Percentiles rank a stretch among this genome's conserved stretches.
Evolutionary conservation across 2,329 filamentous ascomycete species (phyloP).

Genomic region (Shiraia sp.): DNA sequence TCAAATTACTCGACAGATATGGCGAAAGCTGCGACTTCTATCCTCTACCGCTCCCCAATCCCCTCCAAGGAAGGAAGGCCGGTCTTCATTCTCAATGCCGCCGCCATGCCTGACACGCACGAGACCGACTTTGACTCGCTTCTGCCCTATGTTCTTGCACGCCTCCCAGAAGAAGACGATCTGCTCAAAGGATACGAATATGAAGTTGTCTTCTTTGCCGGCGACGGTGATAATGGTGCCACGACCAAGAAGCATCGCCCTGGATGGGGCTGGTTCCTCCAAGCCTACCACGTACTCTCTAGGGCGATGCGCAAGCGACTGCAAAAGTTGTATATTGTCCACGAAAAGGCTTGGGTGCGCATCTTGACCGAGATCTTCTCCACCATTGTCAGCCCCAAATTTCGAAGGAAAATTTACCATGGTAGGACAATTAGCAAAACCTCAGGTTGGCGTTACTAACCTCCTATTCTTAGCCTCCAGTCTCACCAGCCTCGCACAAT

Average conservation of each 20-base stretch:
- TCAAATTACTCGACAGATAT: conserved; percentile 54
- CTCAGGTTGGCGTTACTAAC: neutral
- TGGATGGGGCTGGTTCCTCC: conserved; percentile 60
- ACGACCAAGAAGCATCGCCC: conserved; percentile 54
- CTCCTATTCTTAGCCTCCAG: conserved; percentile 49
- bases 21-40: conserved; percentile 55
- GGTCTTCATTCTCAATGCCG: conserved; percentile 59
- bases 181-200: conserved; percentile 58
- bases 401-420: conserved; percentile 61
- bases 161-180: conserved; percentile 60
- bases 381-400: conserved; percentile 61
- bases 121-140: conserved; percentile 59
- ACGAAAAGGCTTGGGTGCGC: conserved; percentile 61
- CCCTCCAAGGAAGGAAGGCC: conserved; percentile 55
- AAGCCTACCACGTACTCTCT: conserved; percentile 60
- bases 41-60: conserved; percentile 58
- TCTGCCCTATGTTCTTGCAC: conserved; percentile 59
- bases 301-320: conserved; percentile 60
- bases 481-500: conserved; percentile 53
- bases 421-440: conserved; percentile 35
- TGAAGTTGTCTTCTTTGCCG: conserved; percentile 62
- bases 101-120: conserved; percentile 59
- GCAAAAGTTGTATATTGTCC: conserved; percentile 61
- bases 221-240: conserved; percentile 52
- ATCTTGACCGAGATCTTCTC: conserved; percentile 61